A percentile compares a stretch with the other conserved stretches of the same genome.
Conservation (phyloP, 2,329 filamentous ascomycete genomes). For the Curvularia eragrostidis region DNA sequence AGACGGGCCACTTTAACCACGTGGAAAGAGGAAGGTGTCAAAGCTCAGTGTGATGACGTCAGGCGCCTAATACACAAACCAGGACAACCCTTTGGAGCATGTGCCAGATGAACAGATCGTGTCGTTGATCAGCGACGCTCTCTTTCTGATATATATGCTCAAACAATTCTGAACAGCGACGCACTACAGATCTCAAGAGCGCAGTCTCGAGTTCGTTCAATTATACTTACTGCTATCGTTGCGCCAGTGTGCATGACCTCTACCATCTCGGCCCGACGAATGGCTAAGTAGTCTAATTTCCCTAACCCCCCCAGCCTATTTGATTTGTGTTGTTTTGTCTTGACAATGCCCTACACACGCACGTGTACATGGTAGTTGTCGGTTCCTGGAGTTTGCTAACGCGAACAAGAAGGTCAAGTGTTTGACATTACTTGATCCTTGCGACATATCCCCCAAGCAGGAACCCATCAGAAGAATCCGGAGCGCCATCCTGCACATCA, state of each 20-base stretch:
- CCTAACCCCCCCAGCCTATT: conserved; percentile 1
- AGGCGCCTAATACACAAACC: neutral
- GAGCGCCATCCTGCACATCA: conserved; percentile 21
- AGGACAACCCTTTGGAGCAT: neutral
- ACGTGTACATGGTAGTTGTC: conserved; percentile 11
- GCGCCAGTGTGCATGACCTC: conserved; percentile 3
- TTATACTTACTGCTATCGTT: neutral
- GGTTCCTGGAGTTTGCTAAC: conserved; percentile 23
- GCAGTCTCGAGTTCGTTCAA: neutral
- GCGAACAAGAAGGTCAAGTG: conserved; percentile 34
- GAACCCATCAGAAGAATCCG: conserved; percentile 17
- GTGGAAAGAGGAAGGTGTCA: neutral
- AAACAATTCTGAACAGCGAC: neutral
- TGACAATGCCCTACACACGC: neutral
- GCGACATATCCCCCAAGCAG: conserved; percentile 16
- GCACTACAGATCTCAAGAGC: no score
- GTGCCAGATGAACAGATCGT: neutral
- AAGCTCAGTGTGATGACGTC: conserved; percentile 7
- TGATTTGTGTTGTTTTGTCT: neutral
- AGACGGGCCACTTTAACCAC: neutral
- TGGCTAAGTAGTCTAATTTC: conserved; percentile 4
- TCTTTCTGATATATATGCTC: neutral
- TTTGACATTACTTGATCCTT: conserved; percentile 14
- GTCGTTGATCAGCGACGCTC: no score
- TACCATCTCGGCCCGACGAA: conserved; percentile 9